These are phyloP conservation scores for Eragrostis curvula DNA, from an alignment of 176 grass and related monocot genomes.

Conservation along the genomic window DNA sequence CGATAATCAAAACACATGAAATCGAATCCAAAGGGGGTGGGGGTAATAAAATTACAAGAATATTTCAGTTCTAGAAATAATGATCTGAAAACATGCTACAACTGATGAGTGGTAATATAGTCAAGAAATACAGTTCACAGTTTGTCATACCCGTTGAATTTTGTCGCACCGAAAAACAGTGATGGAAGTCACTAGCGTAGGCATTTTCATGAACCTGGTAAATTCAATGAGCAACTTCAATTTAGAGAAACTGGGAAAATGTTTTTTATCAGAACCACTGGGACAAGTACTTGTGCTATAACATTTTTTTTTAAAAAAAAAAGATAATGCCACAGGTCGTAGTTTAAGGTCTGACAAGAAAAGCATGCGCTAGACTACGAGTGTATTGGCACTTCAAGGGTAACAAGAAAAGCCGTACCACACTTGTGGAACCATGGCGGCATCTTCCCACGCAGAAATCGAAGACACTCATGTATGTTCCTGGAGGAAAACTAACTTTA, in stretches of 20 bases:
- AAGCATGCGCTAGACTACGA: neutral
- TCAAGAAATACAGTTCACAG: slow-evolving; percentile 12
- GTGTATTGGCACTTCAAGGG: neutral
- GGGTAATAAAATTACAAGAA: neutral
- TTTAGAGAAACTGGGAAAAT: neutral
- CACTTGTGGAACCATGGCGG: slow-evolving; percentile 87
- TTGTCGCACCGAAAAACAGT: slow-evolving; percentile 72
- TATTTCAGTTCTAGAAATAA: neutral
- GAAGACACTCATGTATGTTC: slow-evolving; percentile 68
- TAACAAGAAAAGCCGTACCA: slow-evolving; percentile 51
- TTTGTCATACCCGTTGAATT: slow-evolving; percentile 71
- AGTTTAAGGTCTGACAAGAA: slow-evolving; percentile 16
- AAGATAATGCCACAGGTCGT: neutral
- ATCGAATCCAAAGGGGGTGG: neutral
- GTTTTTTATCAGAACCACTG: slow-evolving; percentile 1
- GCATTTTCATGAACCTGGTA: slow-evolving; percentile 96
- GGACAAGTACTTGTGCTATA: slow-evolving; percentile 16
- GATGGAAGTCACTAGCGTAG: slow-evolving; percentile 89
- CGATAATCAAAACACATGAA: neutral
- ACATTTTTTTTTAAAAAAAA: neutral
- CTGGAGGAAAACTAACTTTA: slow-evolving; percentile 47
- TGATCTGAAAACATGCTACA: slow-evolving; percentile 10
- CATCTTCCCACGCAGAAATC: slow-evolving; percentile 93
- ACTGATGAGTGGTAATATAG: slow-evolving; percentile 14
- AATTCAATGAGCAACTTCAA: slow-evolving; percentile 29